Evolutionary conservation across 2,329 filamentous ascomycete species (phyloP).

Genomic region (Colletotrichum tofieldiae): DNA sequence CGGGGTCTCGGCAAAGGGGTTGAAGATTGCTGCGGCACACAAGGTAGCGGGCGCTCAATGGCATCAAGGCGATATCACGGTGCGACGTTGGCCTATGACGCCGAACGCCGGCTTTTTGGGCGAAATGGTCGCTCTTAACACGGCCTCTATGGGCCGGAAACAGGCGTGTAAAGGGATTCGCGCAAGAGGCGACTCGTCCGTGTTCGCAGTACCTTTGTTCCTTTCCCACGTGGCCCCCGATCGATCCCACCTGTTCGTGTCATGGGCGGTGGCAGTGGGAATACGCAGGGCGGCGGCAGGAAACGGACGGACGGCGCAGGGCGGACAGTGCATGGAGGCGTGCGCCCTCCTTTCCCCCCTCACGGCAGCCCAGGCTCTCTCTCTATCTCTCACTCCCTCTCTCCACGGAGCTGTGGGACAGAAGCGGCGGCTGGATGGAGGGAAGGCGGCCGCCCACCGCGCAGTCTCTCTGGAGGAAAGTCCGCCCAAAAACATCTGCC

Average conservation of each 20-base stretch:
- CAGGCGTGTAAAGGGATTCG: conserved; percentile 1
- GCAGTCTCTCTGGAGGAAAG: no score
- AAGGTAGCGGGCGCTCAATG: not conserved
- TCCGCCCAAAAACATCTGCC: conserved; percentile 29
- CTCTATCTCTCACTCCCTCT: no score
- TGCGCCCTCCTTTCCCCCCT: not conserved
- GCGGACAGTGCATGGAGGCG: not conserved
- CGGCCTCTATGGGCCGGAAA: conserved; percentile 2
- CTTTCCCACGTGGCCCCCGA: conserved; percentile 32
- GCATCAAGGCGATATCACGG: not conserved
- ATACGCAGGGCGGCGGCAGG: conserved; percentile 10
- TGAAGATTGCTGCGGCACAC: not conserved
- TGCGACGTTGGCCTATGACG: not conserved
- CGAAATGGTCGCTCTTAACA: not conserved
- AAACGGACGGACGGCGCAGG: conserved; percentile 9
- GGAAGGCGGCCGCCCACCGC: not conserved
- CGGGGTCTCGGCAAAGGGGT: no score
- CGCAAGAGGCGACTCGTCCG: not conserved
- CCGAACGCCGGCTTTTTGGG: conserved; percentile 5
- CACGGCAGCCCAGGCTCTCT: no score
- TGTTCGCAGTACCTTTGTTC: not conserved
- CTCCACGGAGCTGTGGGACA: not conserved
- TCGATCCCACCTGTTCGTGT: conserved; percentile 38
- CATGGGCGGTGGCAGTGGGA: conserved; percentile 10
- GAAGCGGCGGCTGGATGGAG: not conserved